Percentiles rank a stretch among this genome's conserved stretches.
phyloP scores from a whole-genome alignment of 2,329 filamentous ascomycete species.

The Clarireedia paspali region DNA sequence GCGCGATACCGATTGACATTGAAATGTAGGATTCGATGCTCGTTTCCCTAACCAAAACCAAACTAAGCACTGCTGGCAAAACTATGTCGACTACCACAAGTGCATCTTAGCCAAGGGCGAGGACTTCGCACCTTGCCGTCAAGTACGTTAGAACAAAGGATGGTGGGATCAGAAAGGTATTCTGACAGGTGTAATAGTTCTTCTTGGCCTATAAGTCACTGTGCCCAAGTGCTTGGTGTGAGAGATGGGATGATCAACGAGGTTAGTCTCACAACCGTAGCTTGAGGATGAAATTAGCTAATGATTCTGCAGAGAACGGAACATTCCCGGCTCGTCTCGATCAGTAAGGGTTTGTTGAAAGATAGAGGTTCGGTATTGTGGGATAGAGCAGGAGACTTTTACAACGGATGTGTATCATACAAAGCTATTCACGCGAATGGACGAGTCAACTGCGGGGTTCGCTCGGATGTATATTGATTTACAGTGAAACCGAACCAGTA shows the following conservation, averaged over 20 bases:
- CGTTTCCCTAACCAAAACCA: constrained; percentile 98
- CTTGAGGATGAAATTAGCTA: constrained; percentile 10
- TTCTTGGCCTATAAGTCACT: constrained; percentile 93
- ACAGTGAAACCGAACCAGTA: background rate
- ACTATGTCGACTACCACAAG: constrained; percentile 99
- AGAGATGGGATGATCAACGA: constrained; percentile 96
- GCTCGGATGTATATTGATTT: constrained; percentile 3
- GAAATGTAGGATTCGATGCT: constrained; percentile 79
- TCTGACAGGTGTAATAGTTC: constrained; percentile 55
- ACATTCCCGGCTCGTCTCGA: constrained; percentile 62
- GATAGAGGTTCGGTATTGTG: constrained; percentile 2
- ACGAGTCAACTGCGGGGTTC: constrained; percentile 14
- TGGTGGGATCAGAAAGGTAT: constrained; percentile 37
- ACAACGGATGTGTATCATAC: constrained; percentile 26
- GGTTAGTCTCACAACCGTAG: constrained; percentile 48
- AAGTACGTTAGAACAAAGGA: constrained; percentile 52
- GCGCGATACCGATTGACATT: constrained; percentile 14
- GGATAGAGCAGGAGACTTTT: constrained; percentile 15
- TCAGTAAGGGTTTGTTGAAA: constrained; percentile 26
- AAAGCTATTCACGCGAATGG: constrained; percentile 24
- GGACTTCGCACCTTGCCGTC: constrained; percentile 93
- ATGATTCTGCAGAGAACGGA: constrained; percentile 46
- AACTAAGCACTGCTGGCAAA: constrained; percentile 99
- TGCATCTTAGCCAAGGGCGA: constrained; percentile 98
- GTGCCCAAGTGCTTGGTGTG: constrained; percentile 90